Conservation (phyloP, 2,329 filamentous ascomycete species). For the Lecanicillium sp. region DNA sequence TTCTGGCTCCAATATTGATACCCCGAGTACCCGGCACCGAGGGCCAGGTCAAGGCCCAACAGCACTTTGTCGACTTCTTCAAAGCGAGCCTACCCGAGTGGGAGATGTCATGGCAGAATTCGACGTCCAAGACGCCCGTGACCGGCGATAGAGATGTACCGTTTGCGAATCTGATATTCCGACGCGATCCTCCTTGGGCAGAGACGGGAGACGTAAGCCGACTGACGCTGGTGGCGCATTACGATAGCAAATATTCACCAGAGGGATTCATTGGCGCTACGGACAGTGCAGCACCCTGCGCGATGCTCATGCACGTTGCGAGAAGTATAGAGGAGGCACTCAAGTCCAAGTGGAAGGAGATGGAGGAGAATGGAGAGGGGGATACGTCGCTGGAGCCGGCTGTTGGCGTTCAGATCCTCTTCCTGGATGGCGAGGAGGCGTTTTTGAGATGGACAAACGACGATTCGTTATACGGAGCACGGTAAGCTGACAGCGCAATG, state of each 20-base stretch:
- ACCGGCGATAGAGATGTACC: constrained; percentile 64
- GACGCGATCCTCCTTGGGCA: constrained; percentile 80
- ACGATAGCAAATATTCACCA: constrained; percentile 75
- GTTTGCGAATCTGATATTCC: constrained; percentile 81
- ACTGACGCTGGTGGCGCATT: constrained; percentile 85
- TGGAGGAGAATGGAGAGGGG: constrained; percentile 50
- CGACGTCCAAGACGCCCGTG: constrained; percentile 72
- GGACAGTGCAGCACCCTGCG: constrained; percentile 90
- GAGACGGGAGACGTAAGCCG: constrained; percentile 65
- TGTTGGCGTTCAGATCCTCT: constrained; percentile 77
- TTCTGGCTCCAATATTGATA: constrained; percentile 80
- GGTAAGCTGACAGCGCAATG: constrained; percentile 37
- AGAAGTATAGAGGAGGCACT: constrained; percentile 71
- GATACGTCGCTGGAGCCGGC: constrained; percentile 58
- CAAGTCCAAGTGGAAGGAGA: constrained; percentile 71
- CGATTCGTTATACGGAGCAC: constrained; percentile 83
- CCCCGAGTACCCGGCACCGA: constrained; percentile 83
- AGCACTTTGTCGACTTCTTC: constrained; percentile 84
- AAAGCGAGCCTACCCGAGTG: constrained; percentile 64
- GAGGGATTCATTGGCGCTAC: constrained; percentile 87
- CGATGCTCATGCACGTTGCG: constrained; percentile 83
- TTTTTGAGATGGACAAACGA: constrained; percentile 70
- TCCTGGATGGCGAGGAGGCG: constrained; percentile 92
- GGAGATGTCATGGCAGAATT: constrained; percentile 79
- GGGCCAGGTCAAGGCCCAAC: constrained; percentile 62